A percentile compares a stretch with the other conserved stretches of the same genome.
Evolutionary conservation across 2,329 filamentous ascomycete genomes (phyloP).

Genomic region (Phoma sp.): DNA sequence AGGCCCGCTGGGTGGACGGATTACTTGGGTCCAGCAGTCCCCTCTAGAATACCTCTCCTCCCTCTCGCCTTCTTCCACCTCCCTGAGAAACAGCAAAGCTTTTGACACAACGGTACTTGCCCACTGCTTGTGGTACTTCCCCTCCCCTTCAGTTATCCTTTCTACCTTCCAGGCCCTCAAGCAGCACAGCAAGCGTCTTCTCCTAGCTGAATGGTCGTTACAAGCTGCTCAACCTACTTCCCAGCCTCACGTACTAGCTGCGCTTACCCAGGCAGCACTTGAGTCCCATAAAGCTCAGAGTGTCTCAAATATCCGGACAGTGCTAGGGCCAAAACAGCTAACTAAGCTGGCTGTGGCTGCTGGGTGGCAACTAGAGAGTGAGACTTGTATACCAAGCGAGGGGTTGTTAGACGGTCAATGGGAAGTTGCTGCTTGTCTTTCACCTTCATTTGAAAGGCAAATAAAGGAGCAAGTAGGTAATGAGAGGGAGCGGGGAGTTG

Average conservation of each 20-base stretch:
- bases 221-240: conserved; percentile 50
- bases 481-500: conserved; percentile 23
- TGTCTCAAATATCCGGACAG: conserved; percentile 57
- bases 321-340: conserved; percentile 55
- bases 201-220: conserved; percentile 59
- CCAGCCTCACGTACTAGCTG: conserved; percentile 61
- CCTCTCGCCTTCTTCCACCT: conserved; percentile 6
- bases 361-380: conserved; percentile 51
- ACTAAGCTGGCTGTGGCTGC: conserved; percentile 43
- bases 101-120: conserved; percentile 59
- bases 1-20: conserved; percentile 51
- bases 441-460: conserved; percentile 20
- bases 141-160: conserved; percentile 46
- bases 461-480: conserved; percentile 22
- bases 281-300: conserved; percentile 53
- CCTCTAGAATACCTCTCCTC: conserved; percentile 38
- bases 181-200: conserved; percentile 47
- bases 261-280: conserved; percentile 54
- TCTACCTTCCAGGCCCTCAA: conserved; percentile 49
- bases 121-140: conserved; percentile 65
- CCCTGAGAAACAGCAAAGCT: conserved; percentile 3
- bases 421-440: conserved; percentile 30
- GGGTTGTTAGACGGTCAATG: conserved; percentile 58
- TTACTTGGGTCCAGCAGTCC: conserved; percentile 54
- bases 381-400: conserved; percentile 47